Percentiles rank a stretch among this genome's conserved stretches.
Conservation (phyloP, 306 rosid genomes). For the Castanea mollissima region DNA sequence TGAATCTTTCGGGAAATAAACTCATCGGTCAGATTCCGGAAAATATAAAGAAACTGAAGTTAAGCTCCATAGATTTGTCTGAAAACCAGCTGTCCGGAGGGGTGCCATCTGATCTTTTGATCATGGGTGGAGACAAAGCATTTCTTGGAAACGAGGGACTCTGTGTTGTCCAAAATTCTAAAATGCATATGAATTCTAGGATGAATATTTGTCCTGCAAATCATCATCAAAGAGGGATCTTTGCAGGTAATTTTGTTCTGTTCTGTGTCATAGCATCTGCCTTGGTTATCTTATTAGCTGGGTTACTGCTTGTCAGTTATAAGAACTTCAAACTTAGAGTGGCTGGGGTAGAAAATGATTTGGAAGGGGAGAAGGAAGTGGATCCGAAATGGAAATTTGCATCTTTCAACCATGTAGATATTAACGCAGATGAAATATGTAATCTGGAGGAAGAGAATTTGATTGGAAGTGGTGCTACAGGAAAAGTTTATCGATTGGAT, state of each 20-base stretch:
- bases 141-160: conserved; percentile 67
- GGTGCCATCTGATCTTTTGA: conserved; percentile 62
- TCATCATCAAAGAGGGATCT: conserved; percentile 28
- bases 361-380: conserved; percentile 37
- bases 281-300: conserved; percentile 45
- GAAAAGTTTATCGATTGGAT: conserved; percentile 80
- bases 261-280: conserved; percentile 45
- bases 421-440: conserved; percentile 72
- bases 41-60: conserved; percentile 56
- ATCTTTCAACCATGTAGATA: conserved; percentile 71
- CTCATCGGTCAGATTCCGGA: conserved; percentile 71
- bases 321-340: conserved; percentile 42
- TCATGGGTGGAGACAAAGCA: conserved; percentile 70
- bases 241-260: conserved; percentile 44
- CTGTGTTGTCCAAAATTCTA: conserved; percentile 56
- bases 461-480: conserved; percentile 88
- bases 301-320: conserved; percentile 45
- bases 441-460: conserved; percentile 64
- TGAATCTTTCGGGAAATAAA: conserved; percentile 69
- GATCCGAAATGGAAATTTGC: conserved; percentile 69
- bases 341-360: conserved; percentile 23
- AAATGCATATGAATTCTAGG: conserved; percentile 34
- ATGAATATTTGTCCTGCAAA: conserved; percentile 44
- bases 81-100: conserved; percentile 65
- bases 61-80: conserved; percentile 84